Evolutionary conservation across 345 rosid genomes (phyloP).

Genomic region (Draba incana): DNA sequence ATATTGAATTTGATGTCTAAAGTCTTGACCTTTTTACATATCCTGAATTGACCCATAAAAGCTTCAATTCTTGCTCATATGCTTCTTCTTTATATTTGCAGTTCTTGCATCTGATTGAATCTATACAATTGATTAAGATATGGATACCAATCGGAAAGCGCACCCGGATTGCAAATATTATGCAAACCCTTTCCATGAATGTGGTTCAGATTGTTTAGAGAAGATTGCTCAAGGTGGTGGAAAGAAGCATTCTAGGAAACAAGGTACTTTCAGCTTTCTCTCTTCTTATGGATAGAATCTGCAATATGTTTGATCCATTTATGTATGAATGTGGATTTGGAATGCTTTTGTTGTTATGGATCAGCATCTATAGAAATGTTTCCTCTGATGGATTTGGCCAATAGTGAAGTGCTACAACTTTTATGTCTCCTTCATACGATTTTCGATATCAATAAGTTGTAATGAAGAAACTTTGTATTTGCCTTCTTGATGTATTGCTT

Average conservation of each 20-base stretch:
- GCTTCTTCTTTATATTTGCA: not conserved
- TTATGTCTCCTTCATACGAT: not conserved
- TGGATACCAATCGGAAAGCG: slow-evolving; percentile 34
- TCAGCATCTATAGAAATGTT: not conserved
- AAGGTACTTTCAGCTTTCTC: slow-evolving; percentile 33
- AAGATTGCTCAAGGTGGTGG: slow-evolving; percentile 40
- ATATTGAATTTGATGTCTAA: slow-evolving; percentile 21
- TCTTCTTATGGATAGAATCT: not conserved
- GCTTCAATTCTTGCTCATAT: not conserved
- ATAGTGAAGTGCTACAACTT: not conserved
- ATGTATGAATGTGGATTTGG: slow-evolving; percentile 3
- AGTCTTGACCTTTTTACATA: slow-evolving; percentile 26
- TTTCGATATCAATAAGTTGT: not conserved
- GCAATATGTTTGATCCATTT: slow-evolving; percentile 1
- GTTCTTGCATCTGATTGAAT: slow-evolving; percentile 21
- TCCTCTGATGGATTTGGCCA: slow-evolving; percentile 5
- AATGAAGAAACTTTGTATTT: slow-evolving; percentile 2
- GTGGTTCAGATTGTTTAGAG: slow-evolving; percentile 45
- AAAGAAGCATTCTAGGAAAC: slow-evolving; percentile 42
- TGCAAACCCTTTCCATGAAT: slow-evolving; percentile 41
- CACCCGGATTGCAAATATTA: slow-evolving; percentile 40
- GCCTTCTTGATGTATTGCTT: not conserved
- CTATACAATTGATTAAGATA: slow-evolving; percentile 8
- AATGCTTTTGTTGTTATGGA: not conserved
- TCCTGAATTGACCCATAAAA: slow-evolving; percentile 10